Evolutionary conservation across 2,329 filamentous ascomycete species (phyloP).

Genomic region (Cladosporium sp.): DNA sequence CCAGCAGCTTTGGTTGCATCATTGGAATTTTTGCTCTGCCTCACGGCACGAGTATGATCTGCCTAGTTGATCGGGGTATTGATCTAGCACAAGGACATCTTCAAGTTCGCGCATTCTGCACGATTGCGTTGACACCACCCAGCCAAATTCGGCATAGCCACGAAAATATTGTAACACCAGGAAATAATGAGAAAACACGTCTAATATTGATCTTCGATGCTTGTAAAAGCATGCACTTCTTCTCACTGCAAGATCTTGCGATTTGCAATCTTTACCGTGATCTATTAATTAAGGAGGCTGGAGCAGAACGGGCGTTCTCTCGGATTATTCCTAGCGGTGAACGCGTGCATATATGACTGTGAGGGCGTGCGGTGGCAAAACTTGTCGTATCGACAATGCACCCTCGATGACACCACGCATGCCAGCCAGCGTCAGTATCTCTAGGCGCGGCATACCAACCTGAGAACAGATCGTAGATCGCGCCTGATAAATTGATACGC

Average conservation of each 20-base stretch:
- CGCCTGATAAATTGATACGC: neutral
- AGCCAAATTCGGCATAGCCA: neutral
- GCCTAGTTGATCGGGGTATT: neutral
- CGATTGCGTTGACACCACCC: neutral
- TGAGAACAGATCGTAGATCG: constrained; percentile 11
- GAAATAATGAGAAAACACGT: constrained; percentile 5
- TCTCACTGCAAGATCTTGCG: neutral
- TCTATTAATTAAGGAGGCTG: neutral
- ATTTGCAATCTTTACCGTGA: neutral
- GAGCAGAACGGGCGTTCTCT: neutral
- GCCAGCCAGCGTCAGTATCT: neutral
- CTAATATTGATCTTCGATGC: neutral
- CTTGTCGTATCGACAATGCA: neutral
- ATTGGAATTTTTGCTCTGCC: neutral
- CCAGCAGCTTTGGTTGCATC: constrained; percentile 4
- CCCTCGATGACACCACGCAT: constrained; percentile 7
- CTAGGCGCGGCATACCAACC: neutral
- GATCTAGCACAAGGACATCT: neutral
- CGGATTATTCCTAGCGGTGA: neutral
- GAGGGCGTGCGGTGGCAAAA: constrained; percentile 8
- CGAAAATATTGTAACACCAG: constrained; percentile 9
- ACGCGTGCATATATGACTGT: neutral
- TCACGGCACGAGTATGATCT: neutral
- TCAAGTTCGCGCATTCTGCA: neutral
- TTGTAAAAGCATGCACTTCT: neutral